Evolutionary conservation across 345 rosid species (phyloP), one percentile per base, ranked within the genome.

Genomic region (Durio zibethinus): DNA sequence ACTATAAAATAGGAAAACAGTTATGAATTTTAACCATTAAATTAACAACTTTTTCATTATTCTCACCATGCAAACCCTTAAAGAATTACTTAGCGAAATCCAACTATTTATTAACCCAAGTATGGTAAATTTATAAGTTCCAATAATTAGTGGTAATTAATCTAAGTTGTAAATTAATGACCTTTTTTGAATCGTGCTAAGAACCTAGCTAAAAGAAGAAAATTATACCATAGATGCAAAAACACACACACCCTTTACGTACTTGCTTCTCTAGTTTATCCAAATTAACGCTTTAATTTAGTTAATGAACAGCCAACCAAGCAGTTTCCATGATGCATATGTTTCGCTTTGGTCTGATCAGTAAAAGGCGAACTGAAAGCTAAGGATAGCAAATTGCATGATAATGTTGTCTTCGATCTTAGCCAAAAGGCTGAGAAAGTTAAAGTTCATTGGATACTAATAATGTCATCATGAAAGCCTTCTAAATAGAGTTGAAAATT

Each of bases 381-480:
- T 60, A 60, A 21, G 36, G 8, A 60, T 27, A 10, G 7, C 18
- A 11, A 60, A 60, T 29, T 61, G 65, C 10, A n/a, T 61, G 38
- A 31, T 62, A 62, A 62, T 62, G 67, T 62, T 62, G 67, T 62
- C 21, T 15, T 62, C 10, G 42, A 62, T 62, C 42, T 62, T 62
- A 31, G 42, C 67, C 67, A 62, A 62, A 62, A 62, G 67, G 42
- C 21, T 31, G 40, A 62, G 67, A 62, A 62, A 62, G 67, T 62
- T 62, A 62, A 21, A 33, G 21, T 62, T 62, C 42, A 62, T 62
- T 0, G 67, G 67, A 62, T 62, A 62, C 67, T 62, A 16, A 62
- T 62, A 62, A 62, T 62, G 67, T 62, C 67, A 33, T 33, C 67
- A 33, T 62, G n/a, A 62, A 15, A 62, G 40, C 42, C 36, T 2